These are phyloP conservation scores for Phellinidium pouzarii DNA, from an alignment of 1,284 basidiomycete genomes.

Conservation along the genomic window DNA sequence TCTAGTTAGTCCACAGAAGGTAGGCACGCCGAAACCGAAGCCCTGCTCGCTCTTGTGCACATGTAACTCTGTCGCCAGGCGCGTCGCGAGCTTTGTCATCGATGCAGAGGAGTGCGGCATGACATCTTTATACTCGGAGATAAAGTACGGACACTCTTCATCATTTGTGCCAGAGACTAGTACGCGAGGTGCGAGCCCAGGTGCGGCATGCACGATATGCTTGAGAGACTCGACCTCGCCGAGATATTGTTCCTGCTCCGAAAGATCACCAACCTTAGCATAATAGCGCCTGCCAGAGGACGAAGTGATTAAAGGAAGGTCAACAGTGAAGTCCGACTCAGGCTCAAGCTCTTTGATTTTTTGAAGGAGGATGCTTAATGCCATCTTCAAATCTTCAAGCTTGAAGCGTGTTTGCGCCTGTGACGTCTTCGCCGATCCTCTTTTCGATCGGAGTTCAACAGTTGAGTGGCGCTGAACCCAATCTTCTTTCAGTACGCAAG, in stretches of 20 bases:
- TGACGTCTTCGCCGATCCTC: not conserved
- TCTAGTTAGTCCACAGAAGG: slow-evolving; percentile 75
- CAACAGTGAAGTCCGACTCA: slow-evolving; percentile 38
- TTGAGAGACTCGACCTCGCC: slow-evolving; percentile 72
- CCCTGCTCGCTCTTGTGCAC: slow-evolving; percentile 43
- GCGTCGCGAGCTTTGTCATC: slow-evolving; percentile 50
- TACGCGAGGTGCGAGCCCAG: slow-evolving; percentile 61
- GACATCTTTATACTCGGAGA: slow-evolving; percentile 69
- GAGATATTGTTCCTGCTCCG: slow-evolving; percentile 55
- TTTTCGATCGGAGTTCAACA: not conserved
- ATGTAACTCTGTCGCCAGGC: slow-evolving; percentile 62
- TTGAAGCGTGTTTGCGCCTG: not conserved
- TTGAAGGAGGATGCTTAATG: not conserved
- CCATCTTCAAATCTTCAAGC: not conserved
- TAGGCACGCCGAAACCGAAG: slow-evolving; percentile 74
- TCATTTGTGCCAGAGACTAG: slow-evolving; percentile 41
- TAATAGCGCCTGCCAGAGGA: slow-evolving; percentile 54
- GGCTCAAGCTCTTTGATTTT: slow-evolving; percentile 36
- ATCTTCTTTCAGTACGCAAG: not conserved
- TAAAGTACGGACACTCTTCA: slow-evolving; percentile 52
- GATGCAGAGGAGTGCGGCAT: slow-evolving; percentile 38
- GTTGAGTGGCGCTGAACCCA: not conserved
- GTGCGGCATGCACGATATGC: slow-evolving; percentile 56
- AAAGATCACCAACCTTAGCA: slow-evolving; percentile 46
- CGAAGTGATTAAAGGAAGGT: slow-evolving; percentile 45